Base-by-base conservation (phyloP, 2,329 filamentous ascomycete genomes). In the Alternaria sp. region DNA sequence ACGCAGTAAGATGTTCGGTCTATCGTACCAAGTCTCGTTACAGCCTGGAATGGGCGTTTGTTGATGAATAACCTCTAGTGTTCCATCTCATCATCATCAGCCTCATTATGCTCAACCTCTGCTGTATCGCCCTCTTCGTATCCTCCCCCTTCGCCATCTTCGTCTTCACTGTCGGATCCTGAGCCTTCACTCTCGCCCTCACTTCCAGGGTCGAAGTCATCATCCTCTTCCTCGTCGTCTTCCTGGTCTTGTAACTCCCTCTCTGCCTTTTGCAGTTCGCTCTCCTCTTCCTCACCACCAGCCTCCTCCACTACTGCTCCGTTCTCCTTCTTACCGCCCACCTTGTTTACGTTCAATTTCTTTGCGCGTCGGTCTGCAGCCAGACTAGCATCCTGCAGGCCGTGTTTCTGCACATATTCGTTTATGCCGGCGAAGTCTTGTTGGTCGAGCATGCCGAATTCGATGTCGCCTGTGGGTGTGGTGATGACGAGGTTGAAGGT, bases 361-460 rank as follows among this genome's bases (percentile, higher is more conserved):
- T 87, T 88, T 5, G 87, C 87, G 26, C 84, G 79, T 36, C 87
- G 77, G 31, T 82, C 80, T 26, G 84, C 86, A 1, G 87, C 87
- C 75, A 89, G 80, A 68, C 85, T 87, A 2, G 86, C 85, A 68
- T 89, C 87, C 54, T 89, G 86, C 31, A 89, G 76, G 5, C 81
- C 80, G 67, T 88, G 86, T 29, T 81, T 79, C 72, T 86, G 86
- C 57, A 89, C 80, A 62, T 88, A 89, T 5, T 80, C 79, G 62
- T 88, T 86, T 46, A 89, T 88, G 14, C 85, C 86, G 0, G 81
- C 78, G 64, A 84, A 88, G 68, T 89, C 84, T 8, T 82, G 84
- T 67, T 89, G 86, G 62, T 89, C 87, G 40, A 89, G 78, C 86
- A 89, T 89, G 40, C 82, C 83, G 64, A 89, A 87, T 64, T 89